These are phyloP conservation scores for Brassica rapa DNA, from an alignment of 345 rosid species.

Conservation along the genomic window DNA sequence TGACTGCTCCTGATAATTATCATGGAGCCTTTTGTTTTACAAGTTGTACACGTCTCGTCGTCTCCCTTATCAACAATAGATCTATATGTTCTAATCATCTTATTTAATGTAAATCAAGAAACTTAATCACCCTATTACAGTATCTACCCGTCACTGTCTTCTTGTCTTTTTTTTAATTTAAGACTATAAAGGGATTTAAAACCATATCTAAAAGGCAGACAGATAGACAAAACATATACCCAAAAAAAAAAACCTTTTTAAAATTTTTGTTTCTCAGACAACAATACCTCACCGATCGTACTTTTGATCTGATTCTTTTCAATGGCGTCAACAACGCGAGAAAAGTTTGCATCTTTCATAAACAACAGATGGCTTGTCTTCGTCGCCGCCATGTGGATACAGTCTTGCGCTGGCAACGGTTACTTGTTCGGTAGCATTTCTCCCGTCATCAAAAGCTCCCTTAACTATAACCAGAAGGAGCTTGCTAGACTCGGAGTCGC, in stretches of 20 bases:
- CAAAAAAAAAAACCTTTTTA: neutral
- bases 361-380: constrained; percentile 94
- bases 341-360: constrained; percentile 53
- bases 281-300: neutral
- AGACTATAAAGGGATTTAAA: neutral
- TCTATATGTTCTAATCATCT: neutral
- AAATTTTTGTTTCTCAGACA: neutral
- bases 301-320: constrained; percentile 13
- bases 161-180: neutral
- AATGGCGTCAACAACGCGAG: constrained; percentile 52
- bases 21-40: constrained; percentile 1
- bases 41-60: neutral
- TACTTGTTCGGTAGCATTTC: constrained; percentile 96
- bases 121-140: neutral
- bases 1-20: neutral
- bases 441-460: constrained; percentile 87
- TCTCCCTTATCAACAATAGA: neutral
- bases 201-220: neutral
- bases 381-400: constrained; percentile 99
- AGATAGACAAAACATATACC: neutral
- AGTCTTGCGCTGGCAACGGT: constrained; percentile 93
- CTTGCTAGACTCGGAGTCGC: constrained; percentile 89
- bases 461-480: constrained; percentile 84
- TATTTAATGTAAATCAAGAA: neutral
- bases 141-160: neutral